These are phyloP conservation scores for Hypoxylon sp. DNA, from an alignment of 2,329 filamentous ascomycete species.

Conservation along the genomic window DNA sequence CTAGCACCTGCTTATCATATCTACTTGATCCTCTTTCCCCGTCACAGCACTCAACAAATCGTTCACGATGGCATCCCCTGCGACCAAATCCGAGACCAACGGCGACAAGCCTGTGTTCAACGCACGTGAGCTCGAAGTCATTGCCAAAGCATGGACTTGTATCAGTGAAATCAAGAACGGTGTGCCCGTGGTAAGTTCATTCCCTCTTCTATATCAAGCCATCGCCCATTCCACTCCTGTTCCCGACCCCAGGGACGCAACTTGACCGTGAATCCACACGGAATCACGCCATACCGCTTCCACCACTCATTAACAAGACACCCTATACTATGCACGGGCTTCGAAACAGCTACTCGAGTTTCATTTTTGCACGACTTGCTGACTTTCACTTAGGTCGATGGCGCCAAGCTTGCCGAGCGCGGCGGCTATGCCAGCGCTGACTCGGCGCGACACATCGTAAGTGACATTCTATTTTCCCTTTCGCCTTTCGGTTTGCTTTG, in stretches of 20 bases:
- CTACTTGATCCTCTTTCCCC: too few species aligned
- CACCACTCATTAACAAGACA: not conserved
- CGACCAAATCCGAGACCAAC: constrained; percentile 13
- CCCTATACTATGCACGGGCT: not conserved
- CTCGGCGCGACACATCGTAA: constrained; percentile 26
- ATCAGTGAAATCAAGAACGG: constrained; percentile 30
- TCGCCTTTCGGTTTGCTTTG: too few species aligned
- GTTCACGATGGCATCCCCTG: constrained; percentile 20
- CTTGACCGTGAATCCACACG: not conserved
- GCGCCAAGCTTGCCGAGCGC: constrained; percentile 24
- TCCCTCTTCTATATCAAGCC: too few species aligned
- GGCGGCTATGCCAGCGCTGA: constrained; percentile 32
- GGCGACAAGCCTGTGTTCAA: constrained; percentile 9
- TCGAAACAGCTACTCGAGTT: not conserved
- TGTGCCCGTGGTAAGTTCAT: constrained; percentile 22
- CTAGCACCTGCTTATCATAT: not conserved
- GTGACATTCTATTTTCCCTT: too few species aligned
- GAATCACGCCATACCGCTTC: not conserved
- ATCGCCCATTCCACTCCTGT: not conserved
- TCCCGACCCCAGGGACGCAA: not conserved
- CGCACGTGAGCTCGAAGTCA: constrained; percentile 30
- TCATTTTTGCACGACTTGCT: not conserved
- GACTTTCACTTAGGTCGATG: constrained; percentile 23
- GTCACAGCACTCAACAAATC: too few species aligned
- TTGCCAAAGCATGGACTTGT: constrained; percentile 32